phyloP scores from a whole-genome alignment of 352 stramenopile species.

The Phytophthora meadii region DNA sequence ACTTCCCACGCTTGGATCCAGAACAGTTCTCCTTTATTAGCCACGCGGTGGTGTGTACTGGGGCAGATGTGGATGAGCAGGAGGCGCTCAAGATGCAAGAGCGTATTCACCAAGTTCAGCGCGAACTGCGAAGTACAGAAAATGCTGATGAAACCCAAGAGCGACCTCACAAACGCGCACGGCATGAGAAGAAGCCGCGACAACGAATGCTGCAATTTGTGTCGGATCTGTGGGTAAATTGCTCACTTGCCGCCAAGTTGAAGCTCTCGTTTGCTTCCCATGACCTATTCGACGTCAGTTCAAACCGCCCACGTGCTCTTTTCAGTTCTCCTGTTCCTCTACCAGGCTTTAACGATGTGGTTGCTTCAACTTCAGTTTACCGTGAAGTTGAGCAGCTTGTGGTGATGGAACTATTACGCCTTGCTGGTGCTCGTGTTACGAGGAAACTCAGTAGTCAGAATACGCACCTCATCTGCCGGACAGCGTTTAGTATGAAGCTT shows the following conservation, averaged over 20 bases:
- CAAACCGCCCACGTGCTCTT: slow-evolving; percentile 50
- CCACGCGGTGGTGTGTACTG: slow-evolving; percentile 66
- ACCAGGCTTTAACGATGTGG: slow-evolving; percentile 53
- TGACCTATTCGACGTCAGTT: slow-evolving; percentile 50
- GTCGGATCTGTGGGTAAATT: slow-evolving; percentile 79
- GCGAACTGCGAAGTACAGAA: slow-evolving; percentile 3
- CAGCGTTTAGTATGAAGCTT: slow-evolving; percentile 66
- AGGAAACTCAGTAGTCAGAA: slow-evolving; percentile 61
- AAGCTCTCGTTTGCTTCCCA: slow-evolving; percentile 61
- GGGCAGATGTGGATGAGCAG: slow-evolving; percentile 44
- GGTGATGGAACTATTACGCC: slow-evolving; percentile 55
- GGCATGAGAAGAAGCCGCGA: slow-evolving; percentile 25
- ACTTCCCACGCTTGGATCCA: slow-evolving; percentile 59
- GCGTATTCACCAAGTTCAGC: slow-evolving; percentile 37
- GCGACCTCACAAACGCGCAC: slow-evolving; percentile 23
- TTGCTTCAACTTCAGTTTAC: slow-evolving; percentile 71
- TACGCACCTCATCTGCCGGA: slow-evolving; percentile 70
- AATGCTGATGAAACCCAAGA: slow-evolving; percentile 2
- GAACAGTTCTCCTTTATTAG: slow-evolving; percentile 72
- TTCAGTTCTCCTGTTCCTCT: slow-evolving; percentile 56
- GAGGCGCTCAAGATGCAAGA: slow-evolving; percentile 39
- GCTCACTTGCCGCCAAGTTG: slow-evolving; percentile 55
- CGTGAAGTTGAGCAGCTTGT: slow-evolving; percentile 68
- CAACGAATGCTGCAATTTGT: slow-evolving; percentile 56
- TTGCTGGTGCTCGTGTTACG: slow-evolving; percentile 64